Evolutionary conservation across 768 basidiomycete species (phyloP), one percentile per base, ranked within the genome.

Genomic region (Collybia mongolica): DNA sequence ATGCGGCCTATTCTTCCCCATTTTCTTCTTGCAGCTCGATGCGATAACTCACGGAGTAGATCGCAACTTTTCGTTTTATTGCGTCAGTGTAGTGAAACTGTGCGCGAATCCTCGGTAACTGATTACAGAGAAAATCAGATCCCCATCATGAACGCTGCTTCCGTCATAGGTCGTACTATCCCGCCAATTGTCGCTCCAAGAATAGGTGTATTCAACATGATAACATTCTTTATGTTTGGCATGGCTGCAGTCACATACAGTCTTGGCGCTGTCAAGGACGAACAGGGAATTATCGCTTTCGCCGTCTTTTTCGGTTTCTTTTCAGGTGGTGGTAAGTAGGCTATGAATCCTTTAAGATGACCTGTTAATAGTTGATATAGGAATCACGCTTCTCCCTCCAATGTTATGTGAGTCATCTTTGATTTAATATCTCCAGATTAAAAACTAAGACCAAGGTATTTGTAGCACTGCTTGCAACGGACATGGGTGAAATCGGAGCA

Each of bases 131-230:
- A 14, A 20, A 44, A n/a, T 15, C 37, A 82, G 76, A 52, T 84
- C n/a, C 69, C 81, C 0, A 72, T 85, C 29, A 56, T 84, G 11
- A 86, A 84, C 49, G 82, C 71, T 3, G 70, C 74, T 15, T 73
- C 72, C 43, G 61, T 80, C 17, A 63, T 78, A 36, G 85, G 84
- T 3, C 75, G 84, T 28, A 58, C 76, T 2, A 54, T 81, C 9
- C 72, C 80, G 0, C 72, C 72, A 17, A 61, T 75, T 22, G 57
- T 81, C 24, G 73, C 71, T n/a, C 63, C 66, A 1, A 54, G 51
- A 23, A 42, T 74, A 51, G 81, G 83, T 1, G 67, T 75, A 6
- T 68, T 74, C 38, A 80, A 72, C 53, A 49, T 80, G 5, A 62
- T 72, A 3, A 67, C 71, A 5, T 49, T 72, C 19, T 63, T 69